A percentile compares a stretch with the other conserved stretches of the same genome.
Conservation (phyloP, 2,329 filamentous ascomycete species). For the Phyllosticta capitalensis region DNA sequence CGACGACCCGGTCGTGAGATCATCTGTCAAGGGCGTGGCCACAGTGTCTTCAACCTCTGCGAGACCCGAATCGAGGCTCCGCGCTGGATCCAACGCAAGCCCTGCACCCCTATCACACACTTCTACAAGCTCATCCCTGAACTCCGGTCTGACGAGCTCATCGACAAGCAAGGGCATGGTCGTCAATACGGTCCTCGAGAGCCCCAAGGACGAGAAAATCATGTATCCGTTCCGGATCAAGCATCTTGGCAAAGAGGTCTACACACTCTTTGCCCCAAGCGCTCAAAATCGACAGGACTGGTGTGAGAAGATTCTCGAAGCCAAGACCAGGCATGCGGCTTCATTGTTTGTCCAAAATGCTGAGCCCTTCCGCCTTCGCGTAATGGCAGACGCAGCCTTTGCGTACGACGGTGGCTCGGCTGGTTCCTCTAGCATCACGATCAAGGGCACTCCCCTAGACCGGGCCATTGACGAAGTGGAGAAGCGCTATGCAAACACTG, state of each 20-base stretch:
- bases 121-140: conserved; percentile 54
- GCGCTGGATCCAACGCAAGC: conserved; percentile 35
- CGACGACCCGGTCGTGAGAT: conserved; percentile 82
- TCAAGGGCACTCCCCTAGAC: conserved; percentile 85
- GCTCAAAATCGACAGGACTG: conserved; percentile 71
- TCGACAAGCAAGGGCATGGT: conserved; percentile 42
- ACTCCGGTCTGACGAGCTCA: conserved; percentile 34
- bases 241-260: conserved; percentile 87
- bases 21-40: conserved; percentile 58
- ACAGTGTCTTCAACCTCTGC: conserved; percentile 44
- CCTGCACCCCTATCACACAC: conserved; percentile 50
- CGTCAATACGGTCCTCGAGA: conserved; percentile 40
- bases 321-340: conserved; percentile 86
- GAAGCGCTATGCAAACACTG: conserved; percentile 53
- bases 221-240: conserved; percentile 93
- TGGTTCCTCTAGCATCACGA: conserved; percentile 56
- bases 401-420: conserved; percentile 57
- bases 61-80: conserved; percentile 41
- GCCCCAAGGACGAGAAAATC: conserved; percentile 60
- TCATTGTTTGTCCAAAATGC: conserved; percentile 86
- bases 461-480: conserved; percentile 85
- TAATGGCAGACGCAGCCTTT: conserved; percentile 89
- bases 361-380: conserved; percentile 84
- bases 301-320: conserved; percentile 88
- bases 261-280: conserved; percentile 77